phyloP scores from a whole-genome alignment of 768 basidiomycete species.

The Daedaleopsis nitida region DNA sequence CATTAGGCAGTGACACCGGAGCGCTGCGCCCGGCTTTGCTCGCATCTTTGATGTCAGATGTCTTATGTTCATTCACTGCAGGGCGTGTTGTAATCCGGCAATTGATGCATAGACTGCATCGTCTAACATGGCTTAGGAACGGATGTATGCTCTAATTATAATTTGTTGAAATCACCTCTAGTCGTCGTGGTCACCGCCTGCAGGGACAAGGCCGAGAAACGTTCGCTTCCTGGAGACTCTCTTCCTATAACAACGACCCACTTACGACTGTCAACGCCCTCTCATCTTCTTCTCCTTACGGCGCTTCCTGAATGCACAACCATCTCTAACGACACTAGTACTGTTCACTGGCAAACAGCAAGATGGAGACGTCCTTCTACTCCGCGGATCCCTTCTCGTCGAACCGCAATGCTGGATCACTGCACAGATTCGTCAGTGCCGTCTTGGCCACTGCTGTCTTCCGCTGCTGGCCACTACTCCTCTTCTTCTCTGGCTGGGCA shows the following conservation, averaged over 20 bases:
- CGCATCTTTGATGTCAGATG: background rate
- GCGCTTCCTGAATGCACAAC: background rate
- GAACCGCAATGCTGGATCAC: background rate
- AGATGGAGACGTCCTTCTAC: constrained; percentile 21
- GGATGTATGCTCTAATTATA: background rate
- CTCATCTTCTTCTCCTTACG: background rate
- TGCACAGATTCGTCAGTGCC: constrained; percentile 28
- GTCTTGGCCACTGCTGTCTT: constrained; percentile 44
- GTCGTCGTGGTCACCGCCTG: constrained; percentile 2
- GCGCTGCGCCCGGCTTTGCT: background rate
- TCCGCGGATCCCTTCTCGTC: constrained; percentile 25
- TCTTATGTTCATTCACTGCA: no score
- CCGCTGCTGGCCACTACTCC: constrained; percentile 68
- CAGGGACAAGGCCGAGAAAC: background rate
- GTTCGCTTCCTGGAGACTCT: no score
- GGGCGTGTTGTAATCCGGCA: no score
- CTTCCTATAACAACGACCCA: background rate
- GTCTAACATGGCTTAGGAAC: no score
- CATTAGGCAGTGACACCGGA: no score
- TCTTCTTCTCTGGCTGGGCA: constrained; percentile 67
- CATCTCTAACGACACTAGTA: background rate
- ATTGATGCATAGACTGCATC: no score
- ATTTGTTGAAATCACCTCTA: background rate
- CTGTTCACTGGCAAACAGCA: background rate
- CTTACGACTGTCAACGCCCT: background rate